Conservation (phyloP, 306 rosid genomes). For the Cucurbita maxima region DNA sequence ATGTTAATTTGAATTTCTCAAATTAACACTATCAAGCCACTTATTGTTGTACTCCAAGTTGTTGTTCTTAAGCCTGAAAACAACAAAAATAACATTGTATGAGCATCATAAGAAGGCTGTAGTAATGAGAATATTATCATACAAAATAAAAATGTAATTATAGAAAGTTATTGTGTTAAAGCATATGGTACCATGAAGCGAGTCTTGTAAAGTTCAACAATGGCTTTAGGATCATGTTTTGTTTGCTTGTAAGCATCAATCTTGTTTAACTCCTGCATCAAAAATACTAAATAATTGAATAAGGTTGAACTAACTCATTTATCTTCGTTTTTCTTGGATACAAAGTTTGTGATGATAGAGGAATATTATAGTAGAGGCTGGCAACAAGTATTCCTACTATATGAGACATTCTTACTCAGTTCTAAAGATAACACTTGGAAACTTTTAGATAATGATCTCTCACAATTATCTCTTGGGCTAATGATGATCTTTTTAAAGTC, state of each 20-base stretch:
- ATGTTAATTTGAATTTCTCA: background rate
- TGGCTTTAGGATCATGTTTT: conserved; percentile 29
- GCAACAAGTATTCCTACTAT: too few relatives aligned
- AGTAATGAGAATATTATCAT: background rate
- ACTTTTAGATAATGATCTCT: too few relatives aligned
- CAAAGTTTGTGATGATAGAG: too few relatives aligned
- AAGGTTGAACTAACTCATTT: background rate
- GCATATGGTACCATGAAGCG: conserved; percentile 29
- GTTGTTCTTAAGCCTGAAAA: background rate
- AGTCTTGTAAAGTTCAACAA: conserved; percentile 30
- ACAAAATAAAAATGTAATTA: background rate
- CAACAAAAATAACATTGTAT: background rate
- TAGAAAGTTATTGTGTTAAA: background rate
- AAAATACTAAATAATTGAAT: background rate
- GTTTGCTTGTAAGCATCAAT: conserved; percentile 48
- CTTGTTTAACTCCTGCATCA: background rate
- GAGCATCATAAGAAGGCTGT: background rate
- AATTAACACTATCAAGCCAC: background rate
- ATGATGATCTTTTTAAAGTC: too few relatives aligned
- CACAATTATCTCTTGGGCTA: too few relatives aligned
- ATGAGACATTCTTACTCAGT: too few relatives aligned
- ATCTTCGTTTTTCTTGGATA: too few relatives aligned
- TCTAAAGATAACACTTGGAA: too few relatives aligned
- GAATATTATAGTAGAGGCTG: too few relatives aligned
- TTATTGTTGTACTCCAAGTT: background rate